Evolutionary conservation across 2,329 filamentous ascomycete species (phyloP).

Genomic region (Didymella sp.): DNA sequence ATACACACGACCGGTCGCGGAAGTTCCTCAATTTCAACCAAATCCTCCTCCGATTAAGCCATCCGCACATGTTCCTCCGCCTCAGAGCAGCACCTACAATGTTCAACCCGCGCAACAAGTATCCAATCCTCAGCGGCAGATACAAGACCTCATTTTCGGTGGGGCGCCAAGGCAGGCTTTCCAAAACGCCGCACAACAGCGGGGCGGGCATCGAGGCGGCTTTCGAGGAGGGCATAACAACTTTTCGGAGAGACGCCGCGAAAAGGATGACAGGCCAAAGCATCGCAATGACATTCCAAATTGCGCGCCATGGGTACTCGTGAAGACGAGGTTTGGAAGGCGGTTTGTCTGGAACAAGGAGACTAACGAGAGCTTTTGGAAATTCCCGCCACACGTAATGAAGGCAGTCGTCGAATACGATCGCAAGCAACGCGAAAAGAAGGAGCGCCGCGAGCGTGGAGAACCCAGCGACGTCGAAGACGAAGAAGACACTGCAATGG

Average conservation of each 20-base stretch:
- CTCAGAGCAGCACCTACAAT: slow-evolving; percentile 37
- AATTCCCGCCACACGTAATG: slow-evolving; percentile 86
- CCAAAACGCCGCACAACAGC: slow-evolving; percentile 23
- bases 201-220: slow-evolving; percentile 49
- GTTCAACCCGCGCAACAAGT: slow-evolving; percentile 57
- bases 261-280: slow-evolving; percentile 80
- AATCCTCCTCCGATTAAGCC: slow-evolving; percentile 9
- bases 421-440: slow-evolving; percentile 73
- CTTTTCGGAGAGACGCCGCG: slow-evolving; percentile 67
- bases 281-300: slow-evolving; percentile 80
- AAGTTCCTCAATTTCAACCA: slow-evolving; percentile 14
- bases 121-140: slow-evolving; percentile 50
- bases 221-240: slow-evolving; percentile 59
- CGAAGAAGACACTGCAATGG: slow-evolving; percentile 40
- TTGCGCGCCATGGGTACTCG: slow-evolving; percentile 85
- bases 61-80: slow-evolving; percentile 17
- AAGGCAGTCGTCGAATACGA: slow-evolving; percentile 74
- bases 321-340: slow-evolving; percentile 89
- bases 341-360: slow-evolving; percentile 88
- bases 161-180: slow-evolving; percentile 32
- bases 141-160: slow-evolving; percentile 57
- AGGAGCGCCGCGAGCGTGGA: slow-evolving; percentile 59
- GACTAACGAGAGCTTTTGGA: slow-evolving; percentile 93
- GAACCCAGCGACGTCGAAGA: slow-evolving; percentile 48
- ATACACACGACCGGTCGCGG: slow-evolving; percentile 71